These are phyloP conservation scores for Anastatica hierochuntica DNA, from an alignment of 345 rosid genomes.

Conservation along the genomic window DNA sequence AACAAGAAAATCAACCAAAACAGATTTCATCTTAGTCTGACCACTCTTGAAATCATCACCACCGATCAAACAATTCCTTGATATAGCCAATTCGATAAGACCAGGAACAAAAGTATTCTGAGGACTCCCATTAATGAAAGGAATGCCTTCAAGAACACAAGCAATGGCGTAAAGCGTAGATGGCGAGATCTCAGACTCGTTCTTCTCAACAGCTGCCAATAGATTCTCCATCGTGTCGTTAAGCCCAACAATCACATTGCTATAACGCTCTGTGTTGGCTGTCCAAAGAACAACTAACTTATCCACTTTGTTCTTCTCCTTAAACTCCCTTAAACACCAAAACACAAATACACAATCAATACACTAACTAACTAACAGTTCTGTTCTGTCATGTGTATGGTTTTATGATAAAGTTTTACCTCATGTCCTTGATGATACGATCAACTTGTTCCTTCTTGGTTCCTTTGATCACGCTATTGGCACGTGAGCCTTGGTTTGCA, in stretches of 20 bases:
- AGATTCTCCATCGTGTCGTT: slow-evolving; percentile 89
- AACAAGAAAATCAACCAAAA: slow-evolving; percentile 87
- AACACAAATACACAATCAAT: background rate
- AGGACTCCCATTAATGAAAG: slow-evolving; percentile 97
- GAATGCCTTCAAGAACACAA: slow-evolving; percentile 72
- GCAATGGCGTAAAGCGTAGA: slow-evolving; percentile 87
- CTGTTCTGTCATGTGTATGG: no score
- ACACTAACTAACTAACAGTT: background rate
- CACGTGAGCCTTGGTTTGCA: slow-evolving; percentile 90
- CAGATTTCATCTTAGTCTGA: slow-evolving; percentile 98
- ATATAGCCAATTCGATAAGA: slow-evolving; percentile 85
- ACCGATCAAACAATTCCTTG: slow-evolving; percentile 76
- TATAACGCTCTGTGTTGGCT: slow-evolving; percentile 98
- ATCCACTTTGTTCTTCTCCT: slow-evolving; percentile 79
- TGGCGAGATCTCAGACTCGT: slow-evolving; percentile 91
- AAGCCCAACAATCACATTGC: slow-evolving; percentile 70
- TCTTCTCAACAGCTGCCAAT: slow-evolving; percentile 64
- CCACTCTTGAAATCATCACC: slow-evolving; percentile 99
- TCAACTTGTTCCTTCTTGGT: slow-evolving; percentile 87
- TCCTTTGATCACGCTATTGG: slow-evolving; percentile 77
- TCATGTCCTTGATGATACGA: slow-evolving; percentile 77
- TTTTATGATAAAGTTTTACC: no score
- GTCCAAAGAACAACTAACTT: slow-evolving; percentile 93
- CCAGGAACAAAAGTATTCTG: slow-evolving; percentile 99
- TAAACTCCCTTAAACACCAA: slow-evolving; percentile 59